Percentiles rank a stretch among this genome's conserved stretches.
These are phyloP conservation scores for Coemansia sp. DNA, from an alignment of 192 early-diverging fungal genomes.

Conservation along the genomic window DNA sequence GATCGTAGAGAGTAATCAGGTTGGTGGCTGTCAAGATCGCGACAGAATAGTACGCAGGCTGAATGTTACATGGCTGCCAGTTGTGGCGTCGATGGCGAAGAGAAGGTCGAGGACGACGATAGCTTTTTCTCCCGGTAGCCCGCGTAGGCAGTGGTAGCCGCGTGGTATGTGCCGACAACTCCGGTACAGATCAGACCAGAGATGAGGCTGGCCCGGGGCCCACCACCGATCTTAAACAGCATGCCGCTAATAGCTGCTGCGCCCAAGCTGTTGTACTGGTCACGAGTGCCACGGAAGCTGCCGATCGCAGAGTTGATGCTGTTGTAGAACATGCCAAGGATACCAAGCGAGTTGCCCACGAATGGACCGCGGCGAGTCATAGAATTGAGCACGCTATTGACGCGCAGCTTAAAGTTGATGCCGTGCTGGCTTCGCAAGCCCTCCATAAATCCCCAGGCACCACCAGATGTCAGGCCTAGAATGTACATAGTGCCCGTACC, in stretches of 20 bases:
- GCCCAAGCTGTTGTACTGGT: constrained; percentile 69
- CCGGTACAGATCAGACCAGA: constrained; percentile 64
- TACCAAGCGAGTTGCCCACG: constrained; percentile 79
- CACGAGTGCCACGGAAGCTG: constrained; percentile 63
- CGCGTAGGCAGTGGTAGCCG: constrained; percentile 33
- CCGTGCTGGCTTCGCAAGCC: constrained; percentile 70
- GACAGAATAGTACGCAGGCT: background rate
- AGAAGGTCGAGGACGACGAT: constrained; percentile 4
- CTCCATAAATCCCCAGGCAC: constrained; percentile 76
- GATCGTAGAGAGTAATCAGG: background rate
- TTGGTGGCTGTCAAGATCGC: background rate
- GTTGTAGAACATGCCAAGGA: constrained; percentile 86
- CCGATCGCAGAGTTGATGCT: constrained; percentile 71
- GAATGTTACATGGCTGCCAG: constrained; percentile 16
- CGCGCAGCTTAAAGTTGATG: constrained; percentile 69
- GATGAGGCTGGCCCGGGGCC: constrained; percentile 60
- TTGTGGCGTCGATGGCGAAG: constrained; percentile 36
- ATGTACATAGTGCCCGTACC: constrained; percentile 82
- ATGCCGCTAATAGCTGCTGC: constrained; percentile 77
- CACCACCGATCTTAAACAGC: constrained; percentile 75
- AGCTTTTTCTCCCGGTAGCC: constrained; percentile 33
- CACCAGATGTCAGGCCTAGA: constrained; percentile 72
- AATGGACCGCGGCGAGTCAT: constrained; percentile 86
- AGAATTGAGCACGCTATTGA: constrained; percentile 82
- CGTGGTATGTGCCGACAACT: constrained; percentile 61